Conservation (phyloP, 768 basidiomycete genomes). For the Lactarius sp. region DNA sequence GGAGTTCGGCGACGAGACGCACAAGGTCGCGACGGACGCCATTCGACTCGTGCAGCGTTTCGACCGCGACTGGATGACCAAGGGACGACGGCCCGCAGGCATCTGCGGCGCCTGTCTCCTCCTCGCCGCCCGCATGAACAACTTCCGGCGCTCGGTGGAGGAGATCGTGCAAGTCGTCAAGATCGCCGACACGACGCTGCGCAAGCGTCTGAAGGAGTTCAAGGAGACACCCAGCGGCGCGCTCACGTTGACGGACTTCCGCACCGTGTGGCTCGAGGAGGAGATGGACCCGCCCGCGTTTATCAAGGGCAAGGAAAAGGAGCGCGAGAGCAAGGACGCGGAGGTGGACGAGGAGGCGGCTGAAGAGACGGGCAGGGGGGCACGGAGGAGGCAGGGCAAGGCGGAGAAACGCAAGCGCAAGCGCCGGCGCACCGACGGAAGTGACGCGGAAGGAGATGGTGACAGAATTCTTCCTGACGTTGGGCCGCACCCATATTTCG, state of each 20-base stretch:
- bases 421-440: constrained; percentile 37
- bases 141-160: constrained; percentile 86
- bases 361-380: constrained; percentile 29
- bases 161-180: constrained; percentile 99
- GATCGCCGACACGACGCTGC: constrained; percentile 92
- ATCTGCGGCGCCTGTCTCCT: constrained; percentile 96
- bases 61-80: constrained; percentile 96
- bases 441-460: constrained; percentile 36
- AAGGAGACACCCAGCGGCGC: constrained; percentile 81
- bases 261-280: constrained; percentile 86
- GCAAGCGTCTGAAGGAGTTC: constrained; percentile 94
- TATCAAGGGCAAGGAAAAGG: constrained; percentile 67
- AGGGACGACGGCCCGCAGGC: constrained; percentile 91
- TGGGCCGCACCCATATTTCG: constrained; percentile 36
- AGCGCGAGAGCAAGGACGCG: constrained; percentile 49
- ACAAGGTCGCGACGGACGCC: constrained; percentile 88
- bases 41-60: constrained; percentile 91
- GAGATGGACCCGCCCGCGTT: constrained; percentile 91
- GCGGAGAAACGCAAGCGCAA: constrained; percentile 35
- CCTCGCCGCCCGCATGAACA: constrained; percentile 97
- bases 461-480: constrained; percentile 21
- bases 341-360: constrained; percentile 32
- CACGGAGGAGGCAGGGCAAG: constrained; percentile 32
- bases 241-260: constrained; percentile 84
- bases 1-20: constrained; percentile 93